These are phyloP conservation scores for Schrenkiella parvula DNA, from an alignment of 345 rosid genomes.

Conservation along the genomic window DNA sequence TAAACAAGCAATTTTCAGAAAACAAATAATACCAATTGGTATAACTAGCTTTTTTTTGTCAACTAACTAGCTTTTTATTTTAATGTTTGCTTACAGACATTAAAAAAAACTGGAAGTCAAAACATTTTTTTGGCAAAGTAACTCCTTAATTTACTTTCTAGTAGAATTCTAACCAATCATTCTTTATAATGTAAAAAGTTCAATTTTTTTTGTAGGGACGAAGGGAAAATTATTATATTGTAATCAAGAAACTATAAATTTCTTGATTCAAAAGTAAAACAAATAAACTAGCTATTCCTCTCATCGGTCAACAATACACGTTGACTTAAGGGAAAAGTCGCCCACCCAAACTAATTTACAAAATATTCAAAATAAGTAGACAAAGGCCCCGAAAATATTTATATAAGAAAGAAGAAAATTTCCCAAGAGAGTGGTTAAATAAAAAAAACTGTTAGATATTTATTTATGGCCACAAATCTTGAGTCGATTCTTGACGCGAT, in stretches of 20 bases:
- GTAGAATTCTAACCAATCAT: background rate
- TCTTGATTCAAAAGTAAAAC: background rate
- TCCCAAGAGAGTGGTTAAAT: background rate
- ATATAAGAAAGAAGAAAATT: background rate
- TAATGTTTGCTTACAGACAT: background rate
- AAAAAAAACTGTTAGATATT: slow-evolving; percentile 25
- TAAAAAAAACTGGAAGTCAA: background rate
- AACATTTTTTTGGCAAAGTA: background rate
- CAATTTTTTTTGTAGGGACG: background rate
- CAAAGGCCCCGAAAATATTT: background rate
- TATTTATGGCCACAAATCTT: slow-evolving; percentile 25
- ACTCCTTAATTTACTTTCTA: background rate
- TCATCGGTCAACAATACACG: slow-evolving; percentile 27
- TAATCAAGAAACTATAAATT: background rate
- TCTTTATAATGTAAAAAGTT: background rate
- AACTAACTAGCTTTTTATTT: too few relatives aligned
- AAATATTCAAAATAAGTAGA: background rate
- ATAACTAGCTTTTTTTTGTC: background rate
- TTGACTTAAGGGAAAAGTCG: slow-evolving; percentile 28
- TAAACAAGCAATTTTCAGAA: background rate
- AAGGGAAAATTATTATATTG: background rate
- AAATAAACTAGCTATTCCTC: slow-evolving; percentile 26
- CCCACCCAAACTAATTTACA: slow-evolving; percentile 23
- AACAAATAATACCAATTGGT: background rate
- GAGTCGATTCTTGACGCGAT: slow-evolving; percentile 16